Evolutionary conservation across 306 rosid species (phyloP).

Genomic region (Castanospermum australe): DNA sequence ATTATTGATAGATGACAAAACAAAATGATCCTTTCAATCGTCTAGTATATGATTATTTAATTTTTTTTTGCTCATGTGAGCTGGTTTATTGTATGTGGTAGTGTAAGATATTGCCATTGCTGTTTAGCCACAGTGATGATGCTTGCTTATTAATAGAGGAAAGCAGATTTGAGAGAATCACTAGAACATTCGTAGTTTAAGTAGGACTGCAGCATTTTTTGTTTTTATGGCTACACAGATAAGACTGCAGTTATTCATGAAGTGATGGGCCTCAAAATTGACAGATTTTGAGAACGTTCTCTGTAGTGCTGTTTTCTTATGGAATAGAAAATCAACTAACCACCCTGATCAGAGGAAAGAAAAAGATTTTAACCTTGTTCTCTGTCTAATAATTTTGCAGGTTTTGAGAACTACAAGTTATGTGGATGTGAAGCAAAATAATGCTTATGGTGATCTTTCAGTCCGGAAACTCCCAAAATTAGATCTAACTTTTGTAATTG

Average conservation of each 20-base stretch:
- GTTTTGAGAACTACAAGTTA: constrained; percentile 62
- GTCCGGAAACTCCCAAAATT: constrained; percentile 46
- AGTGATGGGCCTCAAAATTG: not conserved
- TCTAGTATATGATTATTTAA: not conserved
- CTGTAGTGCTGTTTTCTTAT: not conserved
- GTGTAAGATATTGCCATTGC: not conserved
- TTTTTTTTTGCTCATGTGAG: not conserved
- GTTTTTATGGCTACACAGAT: not conserved
- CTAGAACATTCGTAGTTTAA: not conserved
- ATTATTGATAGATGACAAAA: not conserved
- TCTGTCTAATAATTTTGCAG: constrained; percentile 45
- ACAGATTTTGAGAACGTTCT: not conserved
- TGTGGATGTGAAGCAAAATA: constrained; percentile 66
- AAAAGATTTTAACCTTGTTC: constrained; percentile 1
- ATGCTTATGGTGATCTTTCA: constrained; percentile 59
- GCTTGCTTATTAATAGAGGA: not conserved
- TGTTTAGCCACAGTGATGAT: not conserved
- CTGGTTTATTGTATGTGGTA: not conserved
- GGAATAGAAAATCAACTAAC: not conserved
- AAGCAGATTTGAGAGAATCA: not conserved
- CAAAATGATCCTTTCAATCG: not conserved
- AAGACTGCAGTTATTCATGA: not conserved
- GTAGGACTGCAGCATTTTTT: not conserved
- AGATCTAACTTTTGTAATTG: constrained; percentile 43
- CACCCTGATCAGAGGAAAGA: not conserved